Conservation (phyloP, 202 grass and related monocot species). For the Zizania palustris region DNA sequence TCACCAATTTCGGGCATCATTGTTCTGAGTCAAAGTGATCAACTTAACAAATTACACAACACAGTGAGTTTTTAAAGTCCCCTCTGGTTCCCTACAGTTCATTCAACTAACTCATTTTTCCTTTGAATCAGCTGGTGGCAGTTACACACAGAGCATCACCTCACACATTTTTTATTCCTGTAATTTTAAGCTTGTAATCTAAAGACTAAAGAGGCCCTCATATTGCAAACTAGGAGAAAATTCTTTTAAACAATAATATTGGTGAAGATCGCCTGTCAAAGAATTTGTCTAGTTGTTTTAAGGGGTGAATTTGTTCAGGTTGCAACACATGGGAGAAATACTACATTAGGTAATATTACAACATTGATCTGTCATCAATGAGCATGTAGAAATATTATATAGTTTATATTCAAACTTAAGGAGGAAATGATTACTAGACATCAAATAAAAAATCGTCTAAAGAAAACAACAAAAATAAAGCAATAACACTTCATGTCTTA, state of each 20-base stretch:
- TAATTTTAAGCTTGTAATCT: background rate
- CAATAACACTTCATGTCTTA: background rate
- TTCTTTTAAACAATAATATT: slow-evolving; percentile 5
- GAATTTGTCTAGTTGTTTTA: background rate
- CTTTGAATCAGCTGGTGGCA: slow-evolving; percentile 8
- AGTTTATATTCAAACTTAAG: slow-evolving; percentile 14
- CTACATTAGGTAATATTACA: background rate
- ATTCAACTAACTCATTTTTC: background rate
- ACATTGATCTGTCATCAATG: slow-evolving; percentile 14
- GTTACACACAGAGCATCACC: background rate
- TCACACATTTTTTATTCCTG: background rate
- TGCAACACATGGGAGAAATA: background rate
- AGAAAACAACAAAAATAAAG: background rate
- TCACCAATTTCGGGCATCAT: background rate
- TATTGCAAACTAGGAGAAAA: background rate
- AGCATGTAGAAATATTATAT: slow-evolving; percentile 24
- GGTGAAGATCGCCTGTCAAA: background rate
- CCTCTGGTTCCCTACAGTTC: slow-evolving; percentile 20
- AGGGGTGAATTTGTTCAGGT: background rate
- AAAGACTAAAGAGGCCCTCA: slow-evolving; percentile 14
- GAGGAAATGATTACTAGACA: slow-evolving; percentile 5
- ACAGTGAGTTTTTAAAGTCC: slow-evolving; percentile 3
- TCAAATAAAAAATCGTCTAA: background rate
- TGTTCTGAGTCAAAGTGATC: slow-evolving; percentile 7
- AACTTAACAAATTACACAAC: slow-evolving; percentile 10